Base-by-base conservation (phyloP, 2,329 filamentous ascomycete species). In the Calonectria hongkongensis region DNA sequence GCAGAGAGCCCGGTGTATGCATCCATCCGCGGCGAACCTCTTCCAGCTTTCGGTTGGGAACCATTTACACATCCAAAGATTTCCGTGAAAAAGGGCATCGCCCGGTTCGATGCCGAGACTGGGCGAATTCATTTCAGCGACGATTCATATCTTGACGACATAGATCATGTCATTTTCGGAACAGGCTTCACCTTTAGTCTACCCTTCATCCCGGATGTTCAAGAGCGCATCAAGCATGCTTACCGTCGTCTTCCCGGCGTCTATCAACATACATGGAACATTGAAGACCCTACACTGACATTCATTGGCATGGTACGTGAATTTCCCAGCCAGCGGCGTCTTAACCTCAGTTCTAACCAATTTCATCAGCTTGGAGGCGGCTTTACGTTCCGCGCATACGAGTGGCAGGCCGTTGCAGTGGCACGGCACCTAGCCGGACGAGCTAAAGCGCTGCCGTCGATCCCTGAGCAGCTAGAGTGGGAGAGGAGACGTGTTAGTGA, bases 341-440 rank as follows among this genome's bases (percentile, higher is more conserved):
- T 3, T 2, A 28, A 51, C 6, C 2, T 63, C 5, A 9, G 50
- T 47, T 7, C 43, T 74, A 25, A 74, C 21, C 4, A 10, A 2
- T 13, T 2, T 3, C 9, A 1, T 41, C 10, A 74, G 73, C 73
- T 74, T 33, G 76, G 74, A 21, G 75, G 75, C 7, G 74, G 76
- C 3, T 78, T 78, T 39, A 78, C 76, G 0, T 78, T 78, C 25
- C 74, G 75, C 2, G 76, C 75, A 10, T 78, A 77, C 16, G 76
- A 78, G 33, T 78, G 73, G 72, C 76, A 78, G 21, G 75, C 73
- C 0, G 76, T 75, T 10, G 76, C 76, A 0, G 47, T 78, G 0
- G 71, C 75, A 1, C 68, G 76, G 5, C 70, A 73, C 36, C 47
- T 77, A 0, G 72, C 75, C 0, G 68, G 73, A 47, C 43, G 73